A percentile compares a stretch with the other conserved stretches of the same genome.
phyloP scores from a whole-genome alignment of 1,284 basidiomycete species.

The Calocybe gambosa region DNA sequence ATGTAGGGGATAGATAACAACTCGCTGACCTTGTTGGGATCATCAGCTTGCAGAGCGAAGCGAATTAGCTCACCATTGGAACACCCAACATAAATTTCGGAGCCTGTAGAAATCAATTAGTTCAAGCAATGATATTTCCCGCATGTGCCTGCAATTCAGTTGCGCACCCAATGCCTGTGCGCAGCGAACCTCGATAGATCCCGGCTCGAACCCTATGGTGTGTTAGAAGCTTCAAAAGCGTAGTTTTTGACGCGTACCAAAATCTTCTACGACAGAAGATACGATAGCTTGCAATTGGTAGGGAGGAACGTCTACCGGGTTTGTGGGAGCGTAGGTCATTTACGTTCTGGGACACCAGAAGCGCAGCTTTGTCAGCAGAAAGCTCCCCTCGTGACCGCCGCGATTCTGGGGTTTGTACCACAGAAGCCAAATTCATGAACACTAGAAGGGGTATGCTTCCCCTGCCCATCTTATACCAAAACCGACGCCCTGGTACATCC shows the following conservation, averaged over 20 bases:
- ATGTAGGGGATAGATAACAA: constrained; percentile 1
- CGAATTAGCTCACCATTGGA: constrained; percentile 67
- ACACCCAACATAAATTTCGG: constrained; percentile 71
- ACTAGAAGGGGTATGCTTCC: constrained; percentile 11
- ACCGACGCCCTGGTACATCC: constrained; percentile 3
- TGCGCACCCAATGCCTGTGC: constrained; percentile 45
- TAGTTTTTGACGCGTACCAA: constrained; percentile 14
- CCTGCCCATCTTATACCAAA: constrained; percentile 3
- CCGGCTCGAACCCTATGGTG: constrained; percentile 14
- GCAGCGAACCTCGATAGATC: constrained; percentile 27
- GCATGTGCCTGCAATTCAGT: background rate
- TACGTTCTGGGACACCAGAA: background rate
- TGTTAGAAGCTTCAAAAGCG: background rate
- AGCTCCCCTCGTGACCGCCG: constrained; percentile 3
- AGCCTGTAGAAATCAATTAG: too few relatives aligned
- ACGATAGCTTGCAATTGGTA: constrained; percentile 54
- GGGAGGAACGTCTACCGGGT: constrained; percentile 46
- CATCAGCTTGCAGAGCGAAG: constrained; percentile 55
- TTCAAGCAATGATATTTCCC: background rate
- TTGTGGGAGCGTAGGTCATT: constrained; percentile 26
- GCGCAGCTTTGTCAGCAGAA: constrained; percentile 11
- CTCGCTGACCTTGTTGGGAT: constrained; percentile 41
- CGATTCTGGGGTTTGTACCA: background rate
- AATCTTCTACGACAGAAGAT: constrained; percentile 32
- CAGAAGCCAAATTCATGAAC: constrained; percentile 8